Conservation (phyloP, 73 alveolate genomes). For the Tetrahymena elliotti region DNA sequence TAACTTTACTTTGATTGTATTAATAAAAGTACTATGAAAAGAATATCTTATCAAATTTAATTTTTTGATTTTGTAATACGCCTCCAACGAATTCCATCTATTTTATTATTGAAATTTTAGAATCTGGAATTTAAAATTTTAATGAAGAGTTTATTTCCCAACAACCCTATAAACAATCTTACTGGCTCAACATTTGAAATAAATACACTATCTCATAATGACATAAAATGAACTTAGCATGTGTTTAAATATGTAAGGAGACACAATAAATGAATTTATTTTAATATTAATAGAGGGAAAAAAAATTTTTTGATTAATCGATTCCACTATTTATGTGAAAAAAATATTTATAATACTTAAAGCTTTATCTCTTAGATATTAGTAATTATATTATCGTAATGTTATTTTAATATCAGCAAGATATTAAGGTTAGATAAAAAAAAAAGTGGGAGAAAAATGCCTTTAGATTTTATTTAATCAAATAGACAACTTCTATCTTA, state of each 20-base stretch:
- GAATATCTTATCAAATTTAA: background rate
- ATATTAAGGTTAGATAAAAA: too few species aligned
- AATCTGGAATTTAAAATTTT: background rate
- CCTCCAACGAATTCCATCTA: background rate
- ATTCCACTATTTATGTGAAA: background rate
- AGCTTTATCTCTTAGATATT: background rate
- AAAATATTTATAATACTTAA: too few species aligned
- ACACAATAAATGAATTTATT: background rate
- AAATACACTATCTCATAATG: background rate
- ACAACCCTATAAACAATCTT: background rate
- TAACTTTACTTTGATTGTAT: background rate
- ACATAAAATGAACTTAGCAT: too few species aligned
- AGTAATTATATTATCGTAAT: background rate
- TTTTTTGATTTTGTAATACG: background rate
- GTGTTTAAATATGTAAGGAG: too few species aligned
- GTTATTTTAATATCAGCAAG: background rate
- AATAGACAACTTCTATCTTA: background rate
- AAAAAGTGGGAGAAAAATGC: background rate
- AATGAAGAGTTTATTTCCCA: background rate
- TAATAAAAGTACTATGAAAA: background rate
- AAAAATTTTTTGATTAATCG: background rate
- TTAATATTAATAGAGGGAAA: background rate
- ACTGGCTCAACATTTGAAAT: background rate
- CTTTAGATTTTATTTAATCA: background rate
- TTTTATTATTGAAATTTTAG: background rate